phyloP scores from a whole-genome alignment of 2,329 filamentous ascomycete species.

The Cytospora leucostoma region DNA sequence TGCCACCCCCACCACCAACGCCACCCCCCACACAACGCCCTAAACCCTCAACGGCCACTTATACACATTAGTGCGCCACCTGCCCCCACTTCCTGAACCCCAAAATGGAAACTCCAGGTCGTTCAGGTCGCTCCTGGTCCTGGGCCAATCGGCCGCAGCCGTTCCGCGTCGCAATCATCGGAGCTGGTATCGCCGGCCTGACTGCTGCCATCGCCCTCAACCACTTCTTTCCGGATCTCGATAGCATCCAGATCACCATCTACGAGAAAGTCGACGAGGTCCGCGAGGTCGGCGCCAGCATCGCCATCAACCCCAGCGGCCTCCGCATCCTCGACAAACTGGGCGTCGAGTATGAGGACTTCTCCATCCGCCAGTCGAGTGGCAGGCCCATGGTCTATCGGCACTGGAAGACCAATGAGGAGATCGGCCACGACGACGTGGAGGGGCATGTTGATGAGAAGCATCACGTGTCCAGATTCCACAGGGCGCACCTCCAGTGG shows the following conservation, averaged over 20 bases:
- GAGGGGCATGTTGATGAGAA: constrained; percentile 35
- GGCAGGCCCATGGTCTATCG: too few species aligned
- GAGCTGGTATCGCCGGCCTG: constrained; percentile 18
- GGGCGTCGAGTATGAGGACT: constrained; percentile 37
- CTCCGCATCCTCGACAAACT: constrained; percentile 39
- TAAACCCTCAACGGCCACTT: too few species aligned
- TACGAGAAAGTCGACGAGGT: constrained; percentile 39
- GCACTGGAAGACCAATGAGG: constrained; percentile 18
- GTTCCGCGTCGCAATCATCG: constrained; percentile 11
- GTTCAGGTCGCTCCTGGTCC: too few species aligned
- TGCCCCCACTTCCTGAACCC: too few species aligned
- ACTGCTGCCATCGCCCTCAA: constrained; percentile 12
- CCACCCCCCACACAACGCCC: too few species aligned
- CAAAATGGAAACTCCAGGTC: too few species aligned
- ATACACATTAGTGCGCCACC: too few species aligned
- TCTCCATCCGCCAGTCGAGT: constrained; percentile 36
- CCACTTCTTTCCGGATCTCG: constrained; percentile 25
- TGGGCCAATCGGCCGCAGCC: not conserved
- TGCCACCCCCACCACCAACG: too few species aligned
- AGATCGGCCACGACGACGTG: constrained; percentile 36
- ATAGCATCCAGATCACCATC: constrained; percentile 34
- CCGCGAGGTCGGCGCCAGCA: constrained; percentile 42
- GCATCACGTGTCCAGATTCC: constrained; percentile 40
- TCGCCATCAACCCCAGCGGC: constrained; percentile 43
- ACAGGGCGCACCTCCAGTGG: constrained; percentile 40